Percentiles rank a stretch among this genome's conserved stretches.
Evolutionary conservation across 225 moss, liverwort and hornwort genomes (phyloP).

Genomic region (Sphagnum contortum): DNA sequence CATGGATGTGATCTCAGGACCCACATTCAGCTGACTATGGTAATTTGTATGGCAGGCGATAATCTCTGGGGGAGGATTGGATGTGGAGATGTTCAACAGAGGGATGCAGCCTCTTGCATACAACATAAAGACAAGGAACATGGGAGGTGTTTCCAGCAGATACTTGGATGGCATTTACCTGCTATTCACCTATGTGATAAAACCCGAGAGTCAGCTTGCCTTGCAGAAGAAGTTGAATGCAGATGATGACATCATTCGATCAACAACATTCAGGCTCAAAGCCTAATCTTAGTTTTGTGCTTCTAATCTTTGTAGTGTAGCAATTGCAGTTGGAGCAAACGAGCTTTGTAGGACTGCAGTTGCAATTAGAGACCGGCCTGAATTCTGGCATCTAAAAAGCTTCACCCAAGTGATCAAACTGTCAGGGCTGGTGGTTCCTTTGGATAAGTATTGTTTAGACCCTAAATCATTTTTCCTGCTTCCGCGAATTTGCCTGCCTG

Average conservation of each 20-base stretch:
- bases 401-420: too few species aligned
- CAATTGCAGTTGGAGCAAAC: background rate
- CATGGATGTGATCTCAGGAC: too few species aligned
- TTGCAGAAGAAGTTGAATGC: conserved; percentile 85
- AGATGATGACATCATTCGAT: conserved; percentile 93
- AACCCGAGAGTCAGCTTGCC: conserved; percentile 73
- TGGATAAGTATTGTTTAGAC: too few species aligned
- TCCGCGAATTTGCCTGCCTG: too few species aligned
- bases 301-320: conserved; percentile 24
- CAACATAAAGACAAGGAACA: conserved; percentile 89
- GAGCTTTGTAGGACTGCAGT: conserved; percentile 15
- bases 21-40: too few species aligned
- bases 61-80: conserved; percentile 92
- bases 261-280: conserved; percentile 88
- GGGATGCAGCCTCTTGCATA: conserved; percentile 99
- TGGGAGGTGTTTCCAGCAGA: conserved; percentile 81
- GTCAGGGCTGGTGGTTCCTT: too few species aligned
- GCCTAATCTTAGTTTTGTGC: conserved; percentile 30
- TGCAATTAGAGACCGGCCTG: conserved; percentile 10
- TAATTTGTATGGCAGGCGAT: conserved; percentile 39
- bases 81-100: conserved; percentile 99
- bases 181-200: conserved; percentile 90
- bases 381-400: conserved; percentile 14
- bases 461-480: too few species aligned
- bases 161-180: conserved; percentile 96